These are phyloP conservation scores for Pyrus betulifolia DNA, from an alignment of 306 rosid species.

Conservation along the genomic window DNA sequence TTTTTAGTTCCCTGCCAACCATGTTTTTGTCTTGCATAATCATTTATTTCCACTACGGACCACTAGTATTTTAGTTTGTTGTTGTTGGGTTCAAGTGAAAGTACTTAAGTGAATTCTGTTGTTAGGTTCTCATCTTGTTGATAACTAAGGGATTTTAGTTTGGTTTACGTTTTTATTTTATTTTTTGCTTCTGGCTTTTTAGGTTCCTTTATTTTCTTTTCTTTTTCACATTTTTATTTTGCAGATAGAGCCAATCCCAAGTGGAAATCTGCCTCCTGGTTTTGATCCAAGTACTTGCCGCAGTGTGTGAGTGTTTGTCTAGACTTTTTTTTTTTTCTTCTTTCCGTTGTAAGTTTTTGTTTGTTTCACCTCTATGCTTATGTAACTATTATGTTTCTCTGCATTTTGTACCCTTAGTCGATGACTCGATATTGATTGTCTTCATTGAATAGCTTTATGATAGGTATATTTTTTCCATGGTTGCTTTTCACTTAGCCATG, in stretches of 20 bases:
- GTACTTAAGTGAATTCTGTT: neutral
- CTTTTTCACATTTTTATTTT: constrained; percentile 51
- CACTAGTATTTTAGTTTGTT: neutral
- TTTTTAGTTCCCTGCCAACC: neutral
- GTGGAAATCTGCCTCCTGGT: constrained; percentile 99
- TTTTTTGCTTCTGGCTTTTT: neutral
- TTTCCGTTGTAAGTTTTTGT: neutral
- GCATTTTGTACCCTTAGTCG: neutral
- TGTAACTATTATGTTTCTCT: neutral
- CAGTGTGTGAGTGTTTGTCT: constrained; percentile 97
- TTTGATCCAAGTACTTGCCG: constrained; percentile 99
- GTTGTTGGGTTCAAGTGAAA: constrained; percentile 4
- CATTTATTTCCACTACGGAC: neutral
- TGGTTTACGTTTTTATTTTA: constrained; percentile 19
- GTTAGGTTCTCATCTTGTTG: constrained; percentile 19
- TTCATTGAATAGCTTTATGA: neutral
- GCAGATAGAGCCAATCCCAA: constrained; percentile 99
- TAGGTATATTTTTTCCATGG: too few species aligned
- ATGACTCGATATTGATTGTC: neutral
- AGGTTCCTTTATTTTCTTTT: constrained; percentile 24
- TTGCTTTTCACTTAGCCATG: neutral
- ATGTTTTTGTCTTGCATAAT: neutral
- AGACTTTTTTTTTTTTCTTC: constrained; percentile 25
- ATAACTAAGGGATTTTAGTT: constrained; percentile 9
- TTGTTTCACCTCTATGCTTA: constrained; percentile 15